phyloP scores from a whole-genome alignment of 2,329 filamentous ascomycete genomes.

The Lecanicillium sp. region DNA sequence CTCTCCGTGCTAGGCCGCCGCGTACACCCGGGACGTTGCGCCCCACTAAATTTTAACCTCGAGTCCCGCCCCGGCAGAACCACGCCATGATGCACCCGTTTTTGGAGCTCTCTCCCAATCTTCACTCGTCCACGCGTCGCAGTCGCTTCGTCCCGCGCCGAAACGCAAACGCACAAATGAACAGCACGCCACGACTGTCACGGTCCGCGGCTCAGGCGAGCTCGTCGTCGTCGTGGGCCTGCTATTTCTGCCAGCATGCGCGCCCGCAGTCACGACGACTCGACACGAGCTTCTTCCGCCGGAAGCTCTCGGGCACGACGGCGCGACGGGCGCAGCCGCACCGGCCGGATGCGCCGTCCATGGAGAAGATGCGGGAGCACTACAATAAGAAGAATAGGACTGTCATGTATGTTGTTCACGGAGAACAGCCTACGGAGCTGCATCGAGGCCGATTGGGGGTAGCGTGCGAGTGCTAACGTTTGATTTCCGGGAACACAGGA shows the following conservation, averaged over 20 bases:
- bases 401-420: conserved; percentile 29
- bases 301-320: conserved; percentile 23
- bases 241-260: conserved; percentile 28
- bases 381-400: conserved; percentile 63
- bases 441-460: conserved; percentile 4
- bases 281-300: conserved; percentile 17
- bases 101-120: not conserved
- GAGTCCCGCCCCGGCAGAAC: not conserved
- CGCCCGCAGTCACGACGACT: conserved; percentile 18
- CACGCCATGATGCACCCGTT: not conserved
- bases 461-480: conserved; percentile 12
- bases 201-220: conserved; percentile 20
- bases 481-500: conserved; percentile 34
- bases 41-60: conserved; percentile 8
- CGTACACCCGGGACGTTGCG: too few relatives aligned
- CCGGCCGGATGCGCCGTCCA: conserved; percentile 27
- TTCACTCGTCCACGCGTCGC: not conserved
- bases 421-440: too few relatives aligned
- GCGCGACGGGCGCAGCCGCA: conserved; percentile 17
- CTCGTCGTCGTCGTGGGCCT: conserved; percentile 23
- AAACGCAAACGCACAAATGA: conserved; percentile 24
- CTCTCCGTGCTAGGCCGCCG: too few relatives aligned
- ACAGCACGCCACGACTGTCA: conserved; percentile 26
- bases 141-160: too few relatives aligned
- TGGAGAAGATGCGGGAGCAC: conserved; percentile 57